Conservation (phyloP, 768 basidiomycete genomes). For the Boletus tomentosulus region DNA sequence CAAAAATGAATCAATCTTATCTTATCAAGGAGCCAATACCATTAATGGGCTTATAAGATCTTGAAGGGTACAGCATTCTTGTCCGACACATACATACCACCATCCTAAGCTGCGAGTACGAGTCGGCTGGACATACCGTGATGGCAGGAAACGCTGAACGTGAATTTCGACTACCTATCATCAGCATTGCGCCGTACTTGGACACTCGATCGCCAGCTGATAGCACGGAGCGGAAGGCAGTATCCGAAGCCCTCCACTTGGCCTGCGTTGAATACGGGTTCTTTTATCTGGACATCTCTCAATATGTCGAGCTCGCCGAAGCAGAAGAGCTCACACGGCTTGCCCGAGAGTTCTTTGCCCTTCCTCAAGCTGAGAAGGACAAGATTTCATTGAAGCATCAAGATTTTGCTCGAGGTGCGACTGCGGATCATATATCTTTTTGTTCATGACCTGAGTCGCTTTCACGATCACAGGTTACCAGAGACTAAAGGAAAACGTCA, state of each 20-base stretch:
- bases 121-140: background rate
- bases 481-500: conserved; percentile 78
- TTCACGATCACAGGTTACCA: conserved; percentile 59
- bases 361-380: conserved; percentile 78
- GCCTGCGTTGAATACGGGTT: conserved; percentile 82
- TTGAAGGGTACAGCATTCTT: background rate
- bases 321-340: conserved; percentile 61
- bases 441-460: background rate
- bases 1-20: conserved; percentile 9
- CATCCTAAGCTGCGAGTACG: background rate
- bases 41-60: background rate
- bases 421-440: background rate
- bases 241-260: conserved; percentile 56
- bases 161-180: conserved; percentile 53
- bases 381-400: conserved; percentile 60
- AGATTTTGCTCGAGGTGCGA: conserved; percentile 74
- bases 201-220: conserved; percentile 25
- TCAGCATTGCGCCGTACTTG: conserved; percentile 67
- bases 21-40: conserved; percentile 8
- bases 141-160: background rate
- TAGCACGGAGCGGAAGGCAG: conserved; percentile 38
- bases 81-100: background rate
- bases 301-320: conserved; percentile 52
- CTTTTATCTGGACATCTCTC: conserved; percentile 78
- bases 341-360: conserved; percentile 67